These are phyloP conservation scores for Marasmius oreades DNA, from an alignment of 1,284 basidiomycete genomes.

Conservation along the genomic window DNA sequence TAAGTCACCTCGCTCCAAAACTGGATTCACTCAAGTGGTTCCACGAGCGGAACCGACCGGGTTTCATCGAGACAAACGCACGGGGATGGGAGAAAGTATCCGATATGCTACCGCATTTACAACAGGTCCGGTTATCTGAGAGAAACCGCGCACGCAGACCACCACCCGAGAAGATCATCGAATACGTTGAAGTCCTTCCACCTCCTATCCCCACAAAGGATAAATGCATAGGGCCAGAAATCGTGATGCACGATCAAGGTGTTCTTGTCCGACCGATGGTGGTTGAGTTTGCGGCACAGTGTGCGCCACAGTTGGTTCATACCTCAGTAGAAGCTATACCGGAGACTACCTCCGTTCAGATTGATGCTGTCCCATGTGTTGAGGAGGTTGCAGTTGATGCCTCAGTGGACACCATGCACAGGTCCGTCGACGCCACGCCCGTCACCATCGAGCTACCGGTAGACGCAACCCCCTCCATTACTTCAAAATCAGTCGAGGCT, in stretches of 20 bases:
- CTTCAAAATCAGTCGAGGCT: constrained; percentile 18
- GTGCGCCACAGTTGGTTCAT: constrained; percentile 41
- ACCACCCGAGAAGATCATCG: constrained; percentile 21
- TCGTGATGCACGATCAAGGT: constrained; percentile 40
- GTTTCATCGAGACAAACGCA: constrained; percentile 61
- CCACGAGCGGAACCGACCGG: constrained; percentile 68
- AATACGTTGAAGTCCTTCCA: constrained; percentile 15
- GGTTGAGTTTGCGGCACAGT: constrained; percentile 44
- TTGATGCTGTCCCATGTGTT: constrained; percentile 42
- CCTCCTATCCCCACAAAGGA: constrained; percentile 32
- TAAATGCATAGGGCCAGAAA: constrained; percentile 55
- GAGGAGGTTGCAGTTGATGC: constrained; percentile 33
- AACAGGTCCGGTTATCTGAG: constrained; percentile 59
- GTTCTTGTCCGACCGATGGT: constrained; percentile 46
- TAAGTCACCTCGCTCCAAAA: constrained; percentile 71
- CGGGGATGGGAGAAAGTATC: constrained; percentile 63
- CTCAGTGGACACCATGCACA: constrained; percentile 28
- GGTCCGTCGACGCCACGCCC: constrained; percentile 36
- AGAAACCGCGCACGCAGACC: constrained; percentile 39
- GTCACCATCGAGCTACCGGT: constrained; percentile 24
- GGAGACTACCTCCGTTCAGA: constrained; percentile 35
- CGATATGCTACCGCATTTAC: constrained; percentile 66
- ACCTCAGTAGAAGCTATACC: constrained; percentile 42
- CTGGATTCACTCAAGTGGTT: constrained; percentile 69
- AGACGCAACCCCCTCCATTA: constrained; percentile 26